Conservation (phyloP, 129 eudicot genomes). For the Heracleum sosnowskyi region DNA sequence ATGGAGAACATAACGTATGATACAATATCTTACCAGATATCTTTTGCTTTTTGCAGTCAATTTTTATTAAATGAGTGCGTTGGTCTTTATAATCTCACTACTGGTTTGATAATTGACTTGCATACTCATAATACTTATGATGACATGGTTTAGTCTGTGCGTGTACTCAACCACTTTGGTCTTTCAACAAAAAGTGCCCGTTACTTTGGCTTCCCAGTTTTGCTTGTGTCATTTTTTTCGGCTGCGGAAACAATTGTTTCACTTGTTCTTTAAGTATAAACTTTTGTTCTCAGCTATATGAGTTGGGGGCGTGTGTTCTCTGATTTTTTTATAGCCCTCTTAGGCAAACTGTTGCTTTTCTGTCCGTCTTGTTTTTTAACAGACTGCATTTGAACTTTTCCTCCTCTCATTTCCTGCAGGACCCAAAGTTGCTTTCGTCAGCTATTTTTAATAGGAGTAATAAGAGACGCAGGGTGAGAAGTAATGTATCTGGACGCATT, state of each 20-base stretch:
- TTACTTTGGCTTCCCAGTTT: neutral
- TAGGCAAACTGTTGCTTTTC: neutral
- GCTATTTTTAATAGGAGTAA: slow-evolving; percentile 28
- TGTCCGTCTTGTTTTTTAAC: neutral
- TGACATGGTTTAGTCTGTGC: neutral
- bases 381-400: neutral
- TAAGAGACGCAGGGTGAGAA: slow-evolving; percentile 18
- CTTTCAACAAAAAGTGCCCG: too few species aligned
- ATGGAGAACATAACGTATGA: slow-evolving; percentile 24
- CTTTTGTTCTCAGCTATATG: neutral
- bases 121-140: neutral
- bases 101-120: neutral
- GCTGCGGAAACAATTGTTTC: neutral
- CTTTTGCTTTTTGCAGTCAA: neutral
- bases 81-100: neutral
- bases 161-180: neutral
- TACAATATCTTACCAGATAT: neutral
- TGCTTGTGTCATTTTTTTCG: neutral
- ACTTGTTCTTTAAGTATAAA: neutral
- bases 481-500: slow-evolving; percentile 33
- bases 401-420: slow-evolving; percentile 13
- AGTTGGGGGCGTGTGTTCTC: neutral
- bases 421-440: slow-evolving; percentile 19
- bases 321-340: neutral
- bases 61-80: neutral